Base-by-base conservation (phyloP, 352 stramenopile genomes). In the Phytophthora pluvialis region DNA sequence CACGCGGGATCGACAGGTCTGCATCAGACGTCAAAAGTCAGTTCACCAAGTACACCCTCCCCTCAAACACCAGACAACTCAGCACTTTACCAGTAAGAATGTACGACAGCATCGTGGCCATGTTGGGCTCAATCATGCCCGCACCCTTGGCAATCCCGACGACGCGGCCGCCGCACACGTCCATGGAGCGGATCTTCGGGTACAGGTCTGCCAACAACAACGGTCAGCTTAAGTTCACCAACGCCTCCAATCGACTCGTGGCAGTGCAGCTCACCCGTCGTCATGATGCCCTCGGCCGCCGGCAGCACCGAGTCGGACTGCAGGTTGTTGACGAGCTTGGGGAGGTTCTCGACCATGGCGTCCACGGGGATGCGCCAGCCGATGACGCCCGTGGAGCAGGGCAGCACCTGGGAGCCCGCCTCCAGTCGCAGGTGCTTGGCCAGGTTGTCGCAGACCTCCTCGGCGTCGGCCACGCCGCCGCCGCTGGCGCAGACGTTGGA, bases 111-210 rank as follows among this genome's bases (percentile, higher is more conserved):
- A 98, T 96, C 33, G 78, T 89, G 56, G 94, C 83, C 94, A 99
- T 98, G 70, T 99, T 97, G 6, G 97, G 97, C 75, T 99, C 97
- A 64, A 99, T 98, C 98, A 99, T 99, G 40, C 98, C 98, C 9
- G 98, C 98, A 12, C 97, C 97, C 76, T 99, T 99, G 60, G 97
- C 97, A 60, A 99, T 98, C 40, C 96, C 97, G 18, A 99, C 96
- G 60, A 99, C 90, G 46, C 94, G 82, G n/a, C 87, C 90, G 11
- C 88, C 88, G 26, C 82, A 93, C 16, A 91, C 81, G 60, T 96
- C 82, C 11, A 78, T 73, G 15, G 87, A 95, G 21, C 90, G 83
- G 51, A 97, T 81, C 81, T 98, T 98, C 11, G 90, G 91, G 77
- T 97, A 97, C 57, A 96, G 55, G 59, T 94, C 85, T 91, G 42